phyloP scores from a whole-genome alignment of 306 rosid genomes.

The Cicer bijugum region DNA sequence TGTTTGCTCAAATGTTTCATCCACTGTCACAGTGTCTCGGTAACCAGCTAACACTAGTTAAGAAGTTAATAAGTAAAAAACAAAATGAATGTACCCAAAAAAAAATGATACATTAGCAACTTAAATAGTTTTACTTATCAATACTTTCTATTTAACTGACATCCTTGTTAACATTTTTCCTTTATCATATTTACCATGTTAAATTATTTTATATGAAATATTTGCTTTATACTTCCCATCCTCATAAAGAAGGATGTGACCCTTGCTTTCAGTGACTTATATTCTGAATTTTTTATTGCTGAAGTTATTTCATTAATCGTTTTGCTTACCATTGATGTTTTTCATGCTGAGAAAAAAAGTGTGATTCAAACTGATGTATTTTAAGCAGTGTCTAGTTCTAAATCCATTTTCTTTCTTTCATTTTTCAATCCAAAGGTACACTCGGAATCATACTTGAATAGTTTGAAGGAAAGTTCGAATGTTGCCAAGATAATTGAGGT shows the following conservation, averaged over 20 bases:
- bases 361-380: conserved; percentile 32
- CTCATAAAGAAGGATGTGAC: not conserved
- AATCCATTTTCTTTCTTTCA: conserved; percentile 40
- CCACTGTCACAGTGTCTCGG: not conserved
- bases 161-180: not conserved
- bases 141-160: not conserved
- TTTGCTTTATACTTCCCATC: conserved; percentile 6
- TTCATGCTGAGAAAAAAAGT: conserved; percentile 2
- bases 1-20: too few species aligned
- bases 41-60: not conserved
- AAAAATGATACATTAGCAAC: not conserved
- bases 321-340: conserved; percentile 3
- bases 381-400: conserved; percentile 21
- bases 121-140: conserved; percentile 5
- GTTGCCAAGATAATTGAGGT: conserved; percentile 91
- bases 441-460: conserved; percentile 74
- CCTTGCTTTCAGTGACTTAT: conserved; percentile 1
- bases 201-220: conserved; percentile 10
- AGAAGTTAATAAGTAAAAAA: conserved; percentile 1
- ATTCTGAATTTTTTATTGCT: conserved; percentile 16
- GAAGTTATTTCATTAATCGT: conserved; percentile 13
- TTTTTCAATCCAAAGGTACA: conserved; percentile 64
- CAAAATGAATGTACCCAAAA: too few species aligned
- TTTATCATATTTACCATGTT: not conserved
- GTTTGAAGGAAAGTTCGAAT: conserved; percentile 69